Evolutionary conservation across 2,329 filamentous ascomycete genomes (phyloP).

Genomic region (Tympanopsis confertula): DNA sequence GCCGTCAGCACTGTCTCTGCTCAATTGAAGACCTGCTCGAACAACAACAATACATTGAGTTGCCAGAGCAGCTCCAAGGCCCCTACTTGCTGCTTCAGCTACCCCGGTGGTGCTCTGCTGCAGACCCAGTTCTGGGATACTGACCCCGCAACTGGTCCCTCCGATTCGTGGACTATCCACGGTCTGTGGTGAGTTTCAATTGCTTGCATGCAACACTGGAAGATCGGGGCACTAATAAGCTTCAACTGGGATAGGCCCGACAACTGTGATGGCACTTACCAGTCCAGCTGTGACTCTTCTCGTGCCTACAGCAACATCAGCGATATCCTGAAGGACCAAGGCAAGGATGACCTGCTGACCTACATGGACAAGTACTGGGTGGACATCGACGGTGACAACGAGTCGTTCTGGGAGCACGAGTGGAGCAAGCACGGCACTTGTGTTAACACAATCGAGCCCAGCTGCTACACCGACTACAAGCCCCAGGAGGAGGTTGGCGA

Average conservation of each 20-base stretch:
- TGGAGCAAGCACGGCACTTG: constrained; percentile 65
- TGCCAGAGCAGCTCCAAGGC: constrained; percentile 48
- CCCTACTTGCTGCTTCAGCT: constrained; percentile 63
- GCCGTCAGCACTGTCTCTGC: too few species aligned
- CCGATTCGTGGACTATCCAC: constrained; percentile 64
- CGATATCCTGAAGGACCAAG: constrained; percentile 42
- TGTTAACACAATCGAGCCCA: constrained; percentile 54
- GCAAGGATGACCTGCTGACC: constrained; percentile 40
- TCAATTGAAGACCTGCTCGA: too few species aligned
- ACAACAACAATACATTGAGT: too few species aligned
- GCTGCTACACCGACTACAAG: constrained; percentile 52
- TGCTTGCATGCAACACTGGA: neutral
- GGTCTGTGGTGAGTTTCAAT: constrained; percentile 39
- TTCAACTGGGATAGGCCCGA: constrained; percentile 34
- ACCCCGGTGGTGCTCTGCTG: constrained; percentile 59
- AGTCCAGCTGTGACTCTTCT: constrained; percentile 48
- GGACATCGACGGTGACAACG: constrained; percentile 50
- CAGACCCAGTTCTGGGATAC: constrained; percentile 73
- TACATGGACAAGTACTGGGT: constrained; percentile 68
- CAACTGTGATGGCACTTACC: constrained; percentile 60
- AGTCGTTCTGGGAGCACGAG: constrained; percentile 63
- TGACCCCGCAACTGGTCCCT: constrained; percentile 49
- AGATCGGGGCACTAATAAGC: neutral
- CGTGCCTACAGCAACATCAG: constrained; percentile 57
- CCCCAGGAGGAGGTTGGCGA: constrained; percentile 54